Evolutionary conservation across 305 asterid genomes (phyloP).

Genomic region (Plantago lanceolata): DNA sequence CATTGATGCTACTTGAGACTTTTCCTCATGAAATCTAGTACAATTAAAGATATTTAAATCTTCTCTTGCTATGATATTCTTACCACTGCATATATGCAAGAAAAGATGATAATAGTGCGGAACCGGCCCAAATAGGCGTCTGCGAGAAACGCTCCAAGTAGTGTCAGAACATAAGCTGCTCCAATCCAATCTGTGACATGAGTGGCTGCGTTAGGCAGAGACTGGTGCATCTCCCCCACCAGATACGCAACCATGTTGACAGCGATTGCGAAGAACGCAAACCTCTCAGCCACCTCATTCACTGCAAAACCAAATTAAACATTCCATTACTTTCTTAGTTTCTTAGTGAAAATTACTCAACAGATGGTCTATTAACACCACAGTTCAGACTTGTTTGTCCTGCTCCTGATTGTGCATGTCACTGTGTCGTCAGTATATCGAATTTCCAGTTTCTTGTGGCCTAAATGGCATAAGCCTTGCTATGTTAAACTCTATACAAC

Average conservation of each 20-base stretch:
- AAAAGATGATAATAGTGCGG: slow-evolving; percentile 48
- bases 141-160: slow-evolving; percentile 59
- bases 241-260: slow-evolving; percentile 58
- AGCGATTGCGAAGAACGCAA: slow-evolving; percentile 55
- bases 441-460: too few species aligned
- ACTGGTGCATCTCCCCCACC: slow-evolving; percentile 50
- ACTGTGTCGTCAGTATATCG: too few species aligned
- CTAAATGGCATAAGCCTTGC: too few species aligned
- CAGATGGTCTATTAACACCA: too few species aligned
- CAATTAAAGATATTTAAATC: background rate
- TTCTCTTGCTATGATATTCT: background rate
- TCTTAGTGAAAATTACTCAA: too few species aligned
- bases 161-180: slow-evolving; percentile 56
- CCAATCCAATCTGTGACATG: slow-evolving; percentile 68
- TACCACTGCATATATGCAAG: slow-evolving; percentile 54
- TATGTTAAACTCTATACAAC: background rate
- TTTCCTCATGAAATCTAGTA: background rate
- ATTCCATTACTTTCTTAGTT: background rate
- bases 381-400: too few species aligned
- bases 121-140: slow-evolving; percentile 65
- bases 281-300: slow-evolving; percentile 64
- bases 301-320: slow-evolving; percentile 26
- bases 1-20: background rate
- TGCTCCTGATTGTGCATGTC: too few species aligned
- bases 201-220: slow-evolving; percentile 54